Evolutionary conservation across 768 basidiomycete genomes (phyloP).

Genomic region (Boletus edulis): DNA sequence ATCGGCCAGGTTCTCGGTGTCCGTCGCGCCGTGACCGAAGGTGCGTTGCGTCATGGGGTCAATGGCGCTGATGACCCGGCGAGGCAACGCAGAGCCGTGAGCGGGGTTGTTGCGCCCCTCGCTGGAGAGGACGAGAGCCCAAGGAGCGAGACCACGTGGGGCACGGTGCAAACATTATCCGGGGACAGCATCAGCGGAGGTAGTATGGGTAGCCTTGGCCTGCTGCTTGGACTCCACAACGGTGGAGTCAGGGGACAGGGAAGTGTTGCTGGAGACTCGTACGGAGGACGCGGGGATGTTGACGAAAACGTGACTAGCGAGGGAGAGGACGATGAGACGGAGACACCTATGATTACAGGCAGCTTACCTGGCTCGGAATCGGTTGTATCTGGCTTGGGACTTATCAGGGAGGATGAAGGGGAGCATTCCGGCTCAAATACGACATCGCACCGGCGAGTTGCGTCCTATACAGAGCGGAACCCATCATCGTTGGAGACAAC

Average conservation of each 20-base stretch:
- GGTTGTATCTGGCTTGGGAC: constrained; percentile 25
- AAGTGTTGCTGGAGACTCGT: constrained; percentile 14
- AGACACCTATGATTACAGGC: constrained; percentile 20
- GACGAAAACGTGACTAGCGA: constrained; percentile 14
- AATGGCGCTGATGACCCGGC: constrained; percentile 9
- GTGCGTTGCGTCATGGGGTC: constrained; percentile 1
- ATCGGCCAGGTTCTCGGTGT: constrained; percentile 15
- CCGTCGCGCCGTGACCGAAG: constrained; percentile 20
- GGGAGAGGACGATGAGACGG: constrained; percentile 17
- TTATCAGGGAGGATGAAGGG: constrained; percentile 33
- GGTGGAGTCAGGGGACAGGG: constrained; percentile 28
- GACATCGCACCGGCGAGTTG: constrained; percentile 15
- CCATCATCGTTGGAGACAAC: constrained; percentile 6
- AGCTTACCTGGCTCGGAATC: constrained; percentile 18
- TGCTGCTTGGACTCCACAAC: constrained; percentile 31
- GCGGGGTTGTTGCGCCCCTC: constrained; percentile 14
- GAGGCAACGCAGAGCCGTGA: constrained; percentile 7
- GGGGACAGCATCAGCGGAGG: constrained; percentile 15
- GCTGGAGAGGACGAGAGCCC: constrained; percentile 25
- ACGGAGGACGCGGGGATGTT: constrained; percentile 17
- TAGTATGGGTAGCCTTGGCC: constrained; percentile 29
- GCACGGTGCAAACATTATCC: constrained; percentile 31
- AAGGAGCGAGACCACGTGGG: constrained; percentile 36
- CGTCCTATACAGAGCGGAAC: constrained; percentile 19
- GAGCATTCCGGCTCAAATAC: constrained; percentile 13